Evolutionary conservation across 1,139 yeast genomes (phyloP), one percentile per base, ranked within the genome.

Genomic region (Pneumocystis canis): DNA sequence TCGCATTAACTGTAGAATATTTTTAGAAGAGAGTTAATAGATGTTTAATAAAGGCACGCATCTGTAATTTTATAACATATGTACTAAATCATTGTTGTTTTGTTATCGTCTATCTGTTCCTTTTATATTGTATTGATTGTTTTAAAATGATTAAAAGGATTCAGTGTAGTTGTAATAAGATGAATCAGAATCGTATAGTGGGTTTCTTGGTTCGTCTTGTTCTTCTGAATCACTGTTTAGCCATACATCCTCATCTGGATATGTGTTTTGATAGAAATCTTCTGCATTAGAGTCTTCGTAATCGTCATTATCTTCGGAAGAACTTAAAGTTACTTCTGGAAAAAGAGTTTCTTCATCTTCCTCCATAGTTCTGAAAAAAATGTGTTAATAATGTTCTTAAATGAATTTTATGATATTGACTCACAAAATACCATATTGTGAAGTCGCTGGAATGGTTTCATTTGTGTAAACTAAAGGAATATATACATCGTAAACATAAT

Each of bases 261-360:
- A 92, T 71, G 92, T 97, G 73, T 92, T 92, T 70, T 84, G 83
- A 72, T 92, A 92, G 70, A 84, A 90, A 66, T 87, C 89, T 73
- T 92, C 97, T 16, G 96, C 96, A 69, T 86, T 86, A 0, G 90
- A 85, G 70, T 86, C 94, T 67, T 85, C 90, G 68, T 86, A 90
- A 66, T 81, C 86, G 2, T 47, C 58, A 30, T 60, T 30, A 16
- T 47, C 18, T n/a, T 53, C 25, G 4, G n/a, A 37, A n/a, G 41
- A 58, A n/a, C 53, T 35, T 7, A 20, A 31, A 18, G 25, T 58
- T 14, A 31, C 53, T 39, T 58, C 39, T 6, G 20, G 9, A 40
- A 41, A 41, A 47, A 31, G 25, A 47, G 25, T 47, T 25, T 47
- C 31, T 11, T 47, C 30, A 20, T 47, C 20, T 14, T 47, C 54